These are phyloP conservation scores for Tilletia setariae DNA, from an alignment of 1,284 basidiomycete genomes.

Conservation along the genomic window DNA sequence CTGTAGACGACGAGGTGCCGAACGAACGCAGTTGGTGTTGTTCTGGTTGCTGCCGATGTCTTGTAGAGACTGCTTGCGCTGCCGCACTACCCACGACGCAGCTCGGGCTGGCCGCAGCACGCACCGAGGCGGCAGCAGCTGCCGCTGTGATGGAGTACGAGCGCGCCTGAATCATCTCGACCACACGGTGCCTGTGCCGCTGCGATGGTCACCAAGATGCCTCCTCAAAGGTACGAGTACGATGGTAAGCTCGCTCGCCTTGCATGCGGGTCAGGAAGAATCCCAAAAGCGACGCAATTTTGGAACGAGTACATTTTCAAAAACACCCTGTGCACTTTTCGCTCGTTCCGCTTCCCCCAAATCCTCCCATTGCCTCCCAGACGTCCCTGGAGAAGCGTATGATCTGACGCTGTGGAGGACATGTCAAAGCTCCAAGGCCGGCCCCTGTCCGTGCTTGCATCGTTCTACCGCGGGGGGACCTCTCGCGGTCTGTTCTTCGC, in stretches of 20 bases:
- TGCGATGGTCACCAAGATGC: too few relatives aligned
- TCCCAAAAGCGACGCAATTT: too few relatives aligned
- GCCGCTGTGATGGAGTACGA: slow-evolving; percentile 2
- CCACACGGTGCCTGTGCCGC: too few relatives aligned
- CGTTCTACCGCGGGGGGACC: slow-evolving; percentile 65
- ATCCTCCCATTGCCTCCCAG: too few relatives aligned
- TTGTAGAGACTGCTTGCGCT: background rate
- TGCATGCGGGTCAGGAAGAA: too few relatives aligned
- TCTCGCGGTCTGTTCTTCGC: slow-evolving; percentile 73
- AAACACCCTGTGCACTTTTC: too few relatives aligned
- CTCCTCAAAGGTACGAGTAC: too few relatives aligned
- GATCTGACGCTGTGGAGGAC: too few relatives aligned
- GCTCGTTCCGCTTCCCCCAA: too few relatives aligned
- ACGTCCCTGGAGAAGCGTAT: too few relatives aligned
- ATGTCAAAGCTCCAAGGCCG: background rate
- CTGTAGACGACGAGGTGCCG: background rate
- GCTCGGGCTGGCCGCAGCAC: background rate
- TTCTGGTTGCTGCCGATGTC: background rate
- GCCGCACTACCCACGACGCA: background rate
- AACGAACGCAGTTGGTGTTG: background rate
- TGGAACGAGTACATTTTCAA: too few relatives aligned
- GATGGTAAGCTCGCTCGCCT: too few relatives aligned
- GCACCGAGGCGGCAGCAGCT: background rate
- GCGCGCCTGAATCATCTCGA: slow-evolving; percentile 1
- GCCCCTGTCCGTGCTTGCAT: slow-evolving; percentile 11